phyloP scores from a whole-genome alignment of 306 rosid genomes.

The Prunus kanzakura region DNA sequence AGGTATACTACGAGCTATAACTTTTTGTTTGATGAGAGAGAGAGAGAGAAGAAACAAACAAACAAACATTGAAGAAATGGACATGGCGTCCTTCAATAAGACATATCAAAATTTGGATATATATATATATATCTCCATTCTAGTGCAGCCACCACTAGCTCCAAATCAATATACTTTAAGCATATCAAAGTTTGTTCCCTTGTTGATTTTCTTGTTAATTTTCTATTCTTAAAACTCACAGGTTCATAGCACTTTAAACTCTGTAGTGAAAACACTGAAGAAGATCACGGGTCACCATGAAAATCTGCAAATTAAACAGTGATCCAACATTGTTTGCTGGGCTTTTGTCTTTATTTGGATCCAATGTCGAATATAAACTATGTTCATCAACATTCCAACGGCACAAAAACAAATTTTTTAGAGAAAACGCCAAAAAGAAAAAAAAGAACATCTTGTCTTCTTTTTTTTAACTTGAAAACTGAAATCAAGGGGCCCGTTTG shows the following conservation, averaged over 20 bases:
- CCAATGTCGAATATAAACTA: background rate
- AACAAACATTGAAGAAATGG: background rate
- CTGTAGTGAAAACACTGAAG: background rate
- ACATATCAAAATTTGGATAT: background rate
- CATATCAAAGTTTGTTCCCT: background rate
- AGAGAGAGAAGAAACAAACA: background rate
- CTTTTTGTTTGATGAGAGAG: no score
- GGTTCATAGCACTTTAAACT: background rate
- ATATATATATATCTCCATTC: background rate
- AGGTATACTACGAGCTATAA: no score
- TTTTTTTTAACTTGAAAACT: no score
- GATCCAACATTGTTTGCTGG: background rate
- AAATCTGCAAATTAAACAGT: background rate
- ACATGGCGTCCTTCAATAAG: background rate
- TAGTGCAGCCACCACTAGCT: background rate
- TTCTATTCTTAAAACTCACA: background rate
- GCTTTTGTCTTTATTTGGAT: background rate
- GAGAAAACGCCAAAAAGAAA: background rate
- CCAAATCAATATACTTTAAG: background rate
- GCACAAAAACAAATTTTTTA: background rate
- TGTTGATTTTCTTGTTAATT: background rate
- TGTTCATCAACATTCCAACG: background rate
- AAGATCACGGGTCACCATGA: conserved; percentile 8
- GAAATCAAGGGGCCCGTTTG: no score
- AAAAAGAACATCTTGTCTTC: no score